Conservation (phyloP, 2,329 filamentous ascomycete genomes). For the Scedosporium aurantiacum region DNA sequence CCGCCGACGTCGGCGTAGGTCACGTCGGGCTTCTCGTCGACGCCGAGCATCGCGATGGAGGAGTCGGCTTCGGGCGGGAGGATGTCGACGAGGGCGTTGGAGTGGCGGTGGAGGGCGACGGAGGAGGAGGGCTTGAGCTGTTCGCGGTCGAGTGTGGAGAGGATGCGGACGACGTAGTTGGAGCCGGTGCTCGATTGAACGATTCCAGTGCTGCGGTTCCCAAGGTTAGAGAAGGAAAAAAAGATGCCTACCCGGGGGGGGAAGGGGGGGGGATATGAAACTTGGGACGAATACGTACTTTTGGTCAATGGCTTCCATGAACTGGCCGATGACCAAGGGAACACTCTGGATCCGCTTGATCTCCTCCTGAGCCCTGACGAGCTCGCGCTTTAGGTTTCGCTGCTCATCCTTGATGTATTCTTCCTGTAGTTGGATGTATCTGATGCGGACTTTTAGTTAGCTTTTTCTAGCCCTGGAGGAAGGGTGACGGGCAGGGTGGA, state of each 20-base stretch:
- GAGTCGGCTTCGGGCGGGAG: slow-evolving; percentile 97
- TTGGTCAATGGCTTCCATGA: slow-evolving; percentile 99
- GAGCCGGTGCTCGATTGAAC: slow-evolving; percentile 97
- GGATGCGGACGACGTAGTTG: slow-evolving; percentile 97
- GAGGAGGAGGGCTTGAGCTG: slow-evolving; percentile 96
- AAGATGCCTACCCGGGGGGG: slow-evolving; percentile 5
- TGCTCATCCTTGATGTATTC: slow-evolving; percentile 99
- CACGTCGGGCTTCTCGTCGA: slow-evolving; percentile 95
- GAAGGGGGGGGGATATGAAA: slow-evolving; percentile 11
- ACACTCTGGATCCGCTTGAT: slow-evolving; percentile 99
- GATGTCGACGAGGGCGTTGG: slow-evolving; percentile 96
- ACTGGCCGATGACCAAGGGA: slow-evolving; percentile 94
- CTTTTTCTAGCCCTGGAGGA: no score
- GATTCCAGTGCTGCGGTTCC: slow-evolving; percentile 70
- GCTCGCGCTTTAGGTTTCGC: slow-evolving; percentile 90
- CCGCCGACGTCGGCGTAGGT: slow-evolving; percentile 97
- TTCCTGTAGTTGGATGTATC: slow-evolving; percentile 94
- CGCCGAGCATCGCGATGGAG: slow-evolving; percentile 94
- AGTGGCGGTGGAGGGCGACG: slow-evolving; percentile 94
- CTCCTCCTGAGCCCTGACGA: slow-evolving; percentile 95
- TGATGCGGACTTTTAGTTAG: slow-evolving; percentile 9
- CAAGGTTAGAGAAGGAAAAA: slow-evolving; percentile 1
- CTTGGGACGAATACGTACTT: slow-evolving; percentile 54
- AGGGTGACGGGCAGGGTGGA: no score
- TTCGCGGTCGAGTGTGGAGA: slow-evolving; percentile 96